phyloP scores from a whole-genome alignment of 495 filamentous ascomycete genomes.

The Lasiosphaeria miniovina region DNA sequence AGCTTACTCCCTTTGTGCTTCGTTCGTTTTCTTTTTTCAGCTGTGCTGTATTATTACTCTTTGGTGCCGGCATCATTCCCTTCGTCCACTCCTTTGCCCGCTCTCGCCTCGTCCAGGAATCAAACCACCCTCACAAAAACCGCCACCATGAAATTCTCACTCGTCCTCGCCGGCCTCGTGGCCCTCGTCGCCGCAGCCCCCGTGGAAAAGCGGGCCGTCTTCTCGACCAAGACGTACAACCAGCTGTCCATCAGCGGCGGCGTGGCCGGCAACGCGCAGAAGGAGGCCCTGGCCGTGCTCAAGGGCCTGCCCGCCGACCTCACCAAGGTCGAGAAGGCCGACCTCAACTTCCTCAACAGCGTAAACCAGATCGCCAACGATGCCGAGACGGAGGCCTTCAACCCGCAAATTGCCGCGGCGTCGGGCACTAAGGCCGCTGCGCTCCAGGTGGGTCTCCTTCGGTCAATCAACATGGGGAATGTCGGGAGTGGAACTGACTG shows the following conservation, averaged over 20 bases:
- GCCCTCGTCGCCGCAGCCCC: slow-evolving; percentile 21
- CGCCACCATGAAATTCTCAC: slow-evolving; percentile 30
- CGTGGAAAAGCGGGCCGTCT: background rate
- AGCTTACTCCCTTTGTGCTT: slow-evolving; percentile 5
- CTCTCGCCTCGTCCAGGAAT: slow-evolving; percentile 1
- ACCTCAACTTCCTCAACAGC: slow-evolving; percentile 39
- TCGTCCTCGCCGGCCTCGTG: slow-evolving; percentile 31
- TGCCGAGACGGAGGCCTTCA: slow-evolving; percentile 40
- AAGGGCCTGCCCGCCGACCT: slow-evolving; percentile 28
- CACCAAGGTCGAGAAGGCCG: slow-evolving; percentile 11
- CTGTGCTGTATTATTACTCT: slow-evolving; percentile 25
- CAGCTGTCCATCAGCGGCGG: slow-evolving; percentile 28
- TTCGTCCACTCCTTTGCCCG: slow-evolving; percentile 2
- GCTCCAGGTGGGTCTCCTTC: slow-evolving; percentile 36
- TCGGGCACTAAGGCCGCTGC: slow-evolving; percentile 28
- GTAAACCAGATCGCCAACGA: slow-evolving; percentile 38
- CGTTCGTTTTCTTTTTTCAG: slow-evolving; percentile 18
- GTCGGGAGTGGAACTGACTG: background rate
- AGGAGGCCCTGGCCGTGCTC: slow-evolving; percentile 40
- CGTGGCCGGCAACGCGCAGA: slow-evolving; percentile 41
- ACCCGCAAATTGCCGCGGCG: slow-evolving; percentile 40
- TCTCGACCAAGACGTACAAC: slow-evolving; percentile 1
- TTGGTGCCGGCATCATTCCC: background rate
- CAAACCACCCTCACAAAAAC: background rate
- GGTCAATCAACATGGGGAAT: background rate